phyloP scores from a whole-genome alignment of 306 rosid species.

The Aeschynomene evenia region DNA sequence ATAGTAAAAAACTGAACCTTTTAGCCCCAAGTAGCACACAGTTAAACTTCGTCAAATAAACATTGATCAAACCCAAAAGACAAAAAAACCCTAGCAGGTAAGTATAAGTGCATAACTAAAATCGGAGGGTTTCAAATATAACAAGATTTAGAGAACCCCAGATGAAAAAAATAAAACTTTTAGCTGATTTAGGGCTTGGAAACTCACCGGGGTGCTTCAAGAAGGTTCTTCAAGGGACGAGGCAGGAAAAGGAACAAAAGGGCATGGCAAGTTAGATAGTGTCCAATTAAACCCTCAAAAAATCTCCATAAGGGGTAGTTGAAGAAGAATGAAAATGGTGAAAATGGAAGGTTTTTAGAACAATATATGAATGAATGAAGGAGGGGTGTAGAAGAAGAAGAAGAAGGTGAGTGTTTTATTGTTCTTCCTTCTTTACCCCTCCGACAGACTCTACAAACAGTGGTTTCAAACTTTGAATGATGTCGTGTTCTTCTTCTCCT shows the following conservation, averaged over 20 bases:
- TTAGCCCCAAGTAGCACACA: not conserved
- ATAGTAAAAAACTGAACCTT: not conserved
- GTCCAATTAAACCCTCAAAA: not conserved
- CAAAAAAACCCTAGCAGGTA: slow-evolving; percentile 24
- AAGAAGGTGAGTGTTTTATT: not conserved
- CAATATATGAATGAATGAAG: not conserved
- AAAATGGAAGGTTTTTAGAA: not conserved
- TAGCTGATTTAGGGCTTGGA: slow-evolving; percentile 33
- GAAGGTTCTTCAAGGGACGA: slow-evolving; percentile 21
- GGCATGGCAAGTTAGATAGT: not conserved
- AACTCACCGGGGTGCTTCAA: slow-evolving; percentile 27
- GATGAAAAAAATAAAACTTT: not conserved
- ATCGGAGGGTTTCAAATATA: not conserved
- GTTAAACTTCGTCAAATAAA: not conserved
- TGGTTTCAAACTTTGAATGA: too few relatives aligned
- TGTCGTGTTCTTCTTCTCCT: too few relatives aligned
- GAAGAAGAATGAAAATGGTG: not conserved
- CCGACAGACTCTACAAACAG: not conserved
- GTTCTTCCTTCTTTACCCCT: not conserved
- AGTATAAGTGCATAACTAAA: not conserved
- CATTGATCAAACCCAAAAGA: slow-evolving; percentile 15
- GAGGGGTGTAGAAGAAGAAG: not conserved
- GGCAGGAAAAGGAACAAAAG: not conserved
- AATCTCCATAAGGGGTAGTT: not conserved
- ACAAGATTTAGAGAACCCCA: not conserved